Base-by-base conservation (phyloP, 306 rosid species). In the Trichosanthes truncata region DNA sequence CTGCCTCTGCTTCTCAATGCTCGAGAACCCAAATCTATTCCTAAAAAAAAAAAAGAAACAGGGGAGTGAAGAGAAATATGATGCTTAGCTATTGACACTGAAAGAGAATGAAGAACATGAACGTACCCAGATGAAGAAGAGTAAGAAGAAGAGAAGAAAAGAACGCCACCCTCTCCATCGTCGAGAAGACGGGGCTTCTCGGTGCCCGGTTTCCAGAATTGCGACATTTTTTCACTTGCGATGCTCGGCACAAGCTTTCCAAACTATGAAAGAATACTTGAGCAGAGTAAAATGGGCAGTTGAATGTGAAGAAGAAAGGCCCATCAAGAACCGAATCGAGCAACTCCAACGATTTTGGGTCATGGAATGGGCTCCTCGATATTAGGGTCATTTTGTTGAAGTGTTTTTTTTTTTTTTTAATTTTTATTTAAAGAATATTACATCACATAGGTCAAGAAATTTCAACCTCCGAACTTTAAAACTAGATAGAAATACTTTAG, bases 141-240 rank as follows among this genome's bases (percentile, higher is more conserved):
- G 61, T 74, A 45, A n/a, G 91, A 81, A 43, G 87, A 61, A 0
- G 92, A 80, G 40, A 92, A 82, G 91, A 94, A 92, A 13, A 94
- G 91, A 38, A 94, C 95, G 29, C 95, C 97, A 9, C 98, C 98
- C 86, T 94, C 98, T 84, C 89, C 98, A 59, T 94, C 97, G 81
- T 94, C 98, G 4, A 94, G 79, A 0, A 94, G 85, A n/a, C 92
- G 91, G 46, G 97, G 93, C 86, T 87, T 94, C 86, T 94, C 97
- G 23, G 97, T 67, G 38, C 97, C 98, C 20, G 98, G 98, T 71
- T 87, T 94, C 97, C 97, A 92, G 80, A 94, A 94, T 82, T 81
- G 90, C 78, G 88, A 76, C 92, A 86, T 86, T 83, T 51, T 75
- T 55, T 18, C 3, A 9, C 74, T 63, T 43, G 26, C 15, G 53